Percentiles rank a stretch among this genome's conserved stretches.
Conservation (phyloP, 306 rosid genomes). For the Corylus avellana region DNA sequence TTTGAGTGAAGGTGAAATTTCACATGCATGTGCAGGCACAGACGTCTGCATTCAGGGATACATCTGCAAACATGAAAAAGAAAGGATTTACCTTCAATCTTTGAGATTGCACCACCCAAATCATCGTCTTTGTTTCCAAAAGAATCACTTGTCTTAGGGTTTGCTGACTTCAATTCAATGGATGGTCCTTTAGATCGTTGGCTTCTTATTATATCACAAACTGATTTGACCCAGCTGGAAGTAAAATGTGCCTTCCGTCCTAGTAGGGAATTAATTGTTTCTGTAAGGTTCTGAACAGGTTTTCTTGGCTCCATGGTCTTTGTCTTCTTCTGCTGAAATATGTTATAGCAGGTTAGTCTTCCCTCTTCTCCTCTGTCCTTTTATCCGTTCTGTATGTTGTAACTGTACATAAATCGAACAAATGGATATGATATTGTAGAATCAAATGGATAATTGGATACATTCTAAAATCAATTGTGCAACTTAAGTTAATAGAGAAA, state of each 20-base stretch:
- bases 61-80: background rate
- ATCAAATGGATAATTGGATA: too few species aligned
- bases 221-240: conserved; percentile 42
- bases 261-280: conserved; percentile 38
- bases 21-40: background rate
- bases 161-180: conserved; percentile 4
- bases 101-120: conserved; percentile 21
- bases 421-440: background rate
- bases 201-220: conserved; percentile 33
- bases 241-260: conserved; percentile 38
- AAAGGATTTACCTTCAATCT: conserved; percentile 28
- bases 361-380: background rate
- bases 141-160: background rate
- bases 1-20: background rate
- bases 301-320: conserved; percentile 34
- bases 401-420: background rate
- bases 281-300: conserved; percentile 31
- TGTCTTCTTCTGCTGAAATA: conserved; percentile 9
- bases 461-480: too few species aligned
- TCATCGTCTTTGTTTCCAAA: conserved; percentile 20
- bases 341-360: background rate
- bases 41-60: background rate
- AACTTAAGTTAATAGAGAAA: too few species aligned
- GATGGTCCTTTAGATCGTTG: conserved; percentile 19
- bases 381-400: background rate